These are phyloP conservation scores for Salvia rosmarinus DNA, from an alignment of 257 asterid species.

Conservation along the genomic window DNA sequence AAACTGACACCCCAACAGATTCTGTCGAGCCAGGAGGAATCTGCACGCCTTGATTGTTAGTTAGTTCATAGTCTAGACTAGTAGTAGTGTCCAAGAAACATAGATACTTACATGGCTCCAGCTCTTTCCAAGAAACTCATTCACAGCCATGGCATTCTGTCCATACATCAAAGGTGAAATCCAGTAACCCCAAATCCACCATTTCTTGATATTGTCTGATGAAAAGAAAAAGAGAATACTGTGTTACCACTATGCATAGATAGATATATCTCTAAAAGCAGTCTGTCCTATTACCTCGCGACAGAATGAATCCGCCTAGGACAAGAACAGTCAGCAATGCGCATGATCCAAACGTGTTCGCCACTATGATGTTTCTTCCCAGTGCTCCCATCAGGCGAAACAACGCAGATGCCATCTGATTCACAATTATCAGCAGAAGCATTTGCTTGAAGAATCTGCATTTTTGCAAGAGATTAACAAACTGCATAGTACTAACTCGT, in stretches of 20 bases:
- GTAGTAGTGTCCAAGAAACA: conserved; percentile 3
- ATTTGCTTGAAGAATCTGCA: conserved; percentile 63
- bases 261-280: not conserved
- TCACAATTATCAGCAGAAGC: conserved; percentile 49
- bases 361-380: conserved; percentile 67
- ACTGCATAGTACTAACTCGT: not conserved
- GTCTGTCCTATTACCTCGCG: conserved; percentile 53
- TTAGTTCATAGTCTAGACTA: not conserved
- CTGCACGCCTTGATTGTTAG: conserved; percentile 35
- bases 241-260: not conserved
- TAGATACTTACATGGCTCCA: conserved; percentile 75
- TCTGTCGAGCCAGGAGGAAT: conserved; percentile 52
- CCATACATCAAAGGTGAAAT: conserved; percentile 82
- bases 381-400: conserved; percentile 66
- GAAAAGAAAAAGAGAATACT: not conserved
- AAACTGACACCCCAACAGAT: conserved; percentile 56
- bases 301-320: conserved; percentile 67
- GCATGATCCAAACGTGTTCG: conserved; percentile 67
- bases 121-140: conserved; percentile 77
- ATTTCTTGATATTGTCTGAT: conserved; percentile 52
- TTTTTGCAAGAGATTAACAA: conserved; percentile 25
- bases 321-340: conserved; percentile 55
- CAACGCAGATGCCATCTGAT: conserved; percentile 64
- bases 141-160: conserved; percentile 74
- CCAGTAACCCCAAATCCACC: conserved; percentile 93